phyloP scores from a whole-genome alignment of 768 basidiomycete species.

The Trametes villosa region DNA sequence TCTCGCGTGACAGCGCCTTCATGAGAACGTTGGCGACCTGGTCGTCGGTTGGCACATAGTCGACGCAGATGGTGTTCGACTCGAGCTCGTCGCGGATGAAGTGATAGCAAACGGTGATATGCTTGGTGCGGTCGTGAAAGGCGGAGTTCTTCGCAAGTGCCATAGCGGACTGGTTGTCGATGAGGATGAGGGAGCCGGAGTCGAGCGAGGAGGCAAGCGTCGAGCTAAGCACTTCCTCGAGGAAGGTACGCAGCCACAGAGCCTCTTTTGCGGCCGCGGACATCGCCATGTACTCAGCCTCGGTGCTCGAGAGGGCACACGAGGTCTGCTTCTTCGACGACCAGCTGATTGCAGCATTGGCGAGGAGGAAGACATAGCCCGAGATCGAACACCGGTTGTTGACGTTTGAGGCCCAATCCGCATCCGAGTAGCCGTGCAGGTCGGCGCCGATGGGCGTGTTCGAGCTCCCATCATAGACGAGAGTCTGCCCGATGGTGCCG shows the following conservation, averaged over 20 bases:
- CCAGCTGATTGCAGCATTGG: conserved; percentile 36
- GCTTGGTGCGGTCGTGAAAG: too few species aligned
- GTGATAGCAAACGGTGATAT: background rate
- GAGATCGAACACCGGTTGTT: conserved; percentile 26
- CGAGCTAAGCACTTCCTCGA: conserved; percentile 22
- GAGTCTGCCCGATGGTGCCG: conserved; percentile 29
- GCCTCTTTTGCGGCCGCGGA: conserved; percentile 34
- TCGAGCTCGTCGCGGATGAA: background rate
- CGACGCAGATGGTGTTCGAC: too few species aligned
- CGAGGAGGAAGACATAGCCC: conserved; percentile 36
- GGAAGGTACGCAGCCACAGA: conserved; percentile 36
- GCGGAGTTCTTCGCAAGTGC: too few species aligned
- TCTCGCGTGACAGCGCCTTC: too few species aligned
- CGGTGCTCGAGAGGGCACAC: conserved; percentile 38
- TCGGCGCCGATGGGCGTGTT: background rate
- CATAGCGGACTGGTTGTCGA: too few species aligned
- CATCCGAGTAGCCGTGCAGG: conserved; percentile 3
- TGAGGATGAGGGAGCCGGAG: too few species aligned
- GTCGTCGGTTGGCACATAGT: too few species aligned
- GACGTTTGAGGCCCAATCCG: conserved; percentile 19
- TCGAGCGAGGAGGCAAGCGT: too few species aligned
- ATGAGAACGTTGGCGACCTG: too few species aligned
- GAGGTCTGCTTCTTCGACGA: conserved; percentile 34
- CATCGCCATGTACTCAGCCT: conserved; percentile 44
- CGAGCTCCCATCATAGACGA: conserved; percentile 25